phyloP scores from a whole-genome alignment of 176 grass and related monocot species.

The Aegilops longissima region DNA sequence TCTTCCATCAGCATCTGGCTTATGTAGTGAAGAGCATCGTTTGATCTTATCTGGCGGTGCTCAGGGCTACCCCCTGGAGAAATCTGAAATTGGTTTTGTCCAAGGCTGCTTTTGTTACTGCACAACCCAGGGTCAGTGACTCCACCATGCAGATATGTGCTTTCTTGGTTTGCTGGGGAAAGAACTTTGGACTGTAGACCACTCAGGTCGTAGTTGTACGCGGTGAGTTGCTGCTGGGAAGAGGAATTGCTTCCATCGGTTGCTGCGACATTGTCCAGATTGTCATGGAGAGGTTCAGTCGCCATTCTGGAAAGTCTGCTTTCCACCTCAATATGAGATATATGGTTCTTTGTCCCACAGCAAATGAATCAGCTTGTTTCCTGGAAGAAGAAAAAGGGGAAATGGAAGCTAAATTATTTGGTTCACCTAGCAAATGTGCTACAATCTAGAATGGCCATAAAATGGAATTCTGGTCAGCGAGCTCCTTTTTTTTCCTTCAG shows the following conservation, averaged over 20 bases:
- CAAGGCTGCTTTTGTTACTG: background rate
- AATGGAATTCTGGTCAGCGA: background rate
- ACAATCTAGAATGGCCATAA: background rate
- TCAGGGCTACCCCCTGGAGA: background rate
- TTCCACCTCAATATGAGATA: background rate
- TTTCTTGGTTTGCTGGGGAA: too few relatives aligned
- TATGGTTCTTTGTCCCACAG: background rate
- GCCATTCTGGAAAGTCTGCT: background rate
- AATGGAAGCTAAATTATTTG: background rate
- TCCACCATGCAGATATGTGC: too few relatives aligned
- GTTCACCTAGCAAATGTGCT: background rate
- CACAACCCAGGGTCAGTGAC: too few relatives aligned
- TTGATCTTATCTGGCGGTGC: slow-evolving; percentile 18
- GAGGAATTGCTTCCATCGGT: too few relatives aligned
- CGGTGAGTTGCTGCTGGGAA: too few relatives aligned
- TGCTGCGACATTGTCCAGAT: background rate
- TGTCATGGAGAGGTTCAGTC: background rate
- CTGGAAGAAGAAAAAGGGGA: background rate
- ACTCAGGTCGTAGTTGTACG: too few relatives aligned
- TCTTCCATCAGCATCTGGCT: slow-evolving; percentile 47
- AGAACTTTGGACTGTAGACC: too few relatives aligned
- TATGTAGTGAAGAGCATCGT: slow-evolving; percentile 34
- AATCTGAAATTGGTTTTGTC: background rate
- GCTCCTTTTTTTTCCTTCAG: background rate
- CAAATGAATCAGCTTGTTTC: background rate